These are phyloP conservation scores for Gliomastix tumulicola DNA, from an alignment of 2,329 filamentous ascomycete species.

Conservation along the genomic window DNA sequence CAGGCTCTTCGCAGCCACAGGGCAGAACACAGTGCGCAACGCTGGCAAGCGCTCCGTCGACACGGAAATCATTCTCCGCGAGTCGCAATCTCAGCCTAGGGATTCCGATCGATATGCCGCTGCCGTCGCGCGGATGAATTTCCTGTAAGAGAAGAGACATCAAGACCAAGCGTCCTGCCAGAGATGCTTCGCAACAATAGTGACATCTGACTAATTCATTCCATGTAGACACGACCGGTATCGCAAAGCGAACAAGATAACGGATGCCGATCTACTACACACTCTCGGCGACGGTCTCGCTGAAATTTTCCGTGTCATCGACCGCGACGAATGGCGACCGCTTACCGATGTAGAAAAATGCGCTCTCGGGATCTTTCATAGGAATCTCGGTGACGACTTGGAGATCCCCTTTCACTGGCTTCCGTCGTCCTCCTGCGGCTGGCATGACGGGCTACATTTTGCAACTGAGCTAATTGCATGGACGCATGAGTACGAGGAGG, in stretches of 20 bases:
- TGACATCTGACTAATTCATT: neutral
- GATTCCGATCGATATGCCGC: constrained; percentile 33
- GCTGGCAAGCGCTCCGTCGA: constrained; percentile 46
- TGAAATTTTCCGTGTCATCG: constrained; percentile 47
- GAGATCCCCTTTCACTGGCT: constrained; percentile 39
- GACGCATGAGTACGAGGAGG: constrained; percentile 40
- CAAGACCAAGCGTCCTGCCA: too few relatives aligned
- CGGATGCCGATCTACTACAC: constrained; percentile 57
- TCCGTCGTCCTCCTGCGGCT: constrained; percentile 29
- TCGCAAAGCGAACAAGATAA: constrained; percentile 50
- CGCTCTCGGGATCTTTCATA: constrained; percentile 51
- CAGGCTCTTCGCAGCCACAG: constrained; percentile 36
- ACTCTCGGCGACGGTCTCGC: constrained; percentile 53
- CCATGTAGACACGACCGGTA: constrained; percentile 48
- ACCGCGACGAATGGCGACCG: constrained; percentile 48
- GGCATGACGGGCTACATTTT: constrained; percentile 43
- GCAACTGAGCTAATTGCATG: constrained; percentile 41
- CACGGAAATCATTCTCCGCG: constrained; percentile 38
- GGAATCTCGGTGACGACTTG: constrained; percentile 47
- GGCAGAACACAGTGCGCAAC: constrained; percentile 32
- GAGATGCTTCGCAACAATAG: neutral
- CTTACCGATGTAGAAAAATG: constrained; percentile 47
- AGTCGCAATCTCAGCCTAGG: constrained; percentile 35
- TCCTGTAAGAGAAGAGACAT: constrained; percentile 26
- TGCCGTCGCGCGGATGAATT: constrained; percentile 59